Evolutionary conservation across 108 stramenopile species (phyloP).

Genomic region (Conticribra weissflogii): DNA sequence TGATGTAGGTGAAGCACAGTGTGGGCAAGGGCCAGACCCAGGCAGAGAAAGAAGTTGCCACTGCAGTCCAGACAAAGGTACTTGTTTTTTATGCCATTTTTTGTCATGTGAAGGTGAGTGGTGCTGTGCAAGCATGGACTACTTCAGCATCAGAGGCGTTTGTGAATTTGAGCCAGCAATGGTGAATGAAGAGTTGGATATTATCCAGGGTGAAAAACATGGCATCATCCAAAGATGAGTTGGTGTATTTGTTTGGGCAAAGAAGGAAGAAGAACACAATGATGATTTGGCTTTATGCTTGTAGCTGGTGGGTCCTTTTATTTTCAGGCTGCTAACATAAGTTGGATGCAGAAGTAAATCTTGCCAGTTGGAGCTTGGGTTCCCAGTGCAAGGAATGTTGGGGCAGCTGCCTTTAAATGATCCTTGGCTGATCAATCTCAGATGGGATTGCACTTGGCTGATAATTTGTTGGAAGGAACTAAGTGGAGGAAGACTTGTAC

Average conservation of each 20-base stretch:
- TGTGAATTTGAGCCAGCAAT: slow-evolving; percentile 38
- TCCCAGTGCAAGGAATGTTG: too few species aligned
- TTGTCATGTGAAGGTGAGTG: slow-evolving; percentile 49
- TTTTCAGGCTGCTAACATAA: not conserved
- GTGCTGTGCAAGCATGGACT: slow-evolving; percentile 27
- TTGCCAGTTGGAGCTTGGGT: too few species aligned
- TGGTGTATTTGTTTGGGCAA: slow-evolving; percentile 27
- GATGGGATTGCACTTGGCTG: slow-evolving; percentile 10
- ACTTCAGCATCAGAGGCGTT: slow-evolving; percentile 16
- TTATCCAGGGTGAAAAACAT: slow-evolving; percentile 38
- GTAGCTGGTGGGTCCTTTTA: not conserved
- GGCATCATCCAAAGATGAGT: slow-evolving; percentile 3
- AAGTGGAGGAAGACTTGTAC: too few species aligned
- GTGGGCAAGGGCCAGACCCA: slow-evolving; percentile 31
- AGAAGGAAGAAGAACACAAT: slow-evolving; percentile 52
- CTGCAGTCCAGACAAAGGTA: slow-evolving; percentile 43
- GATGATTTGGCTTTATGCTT: not conserved
- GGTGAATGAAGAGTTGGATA: slow-evolving; percentile 42
- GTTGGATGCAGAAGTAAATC: slow-evolving; percentile 19
- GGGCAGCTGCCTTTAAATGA: too few species aligned
- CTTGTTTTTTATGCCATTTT: slow-evolving; percentile 49
- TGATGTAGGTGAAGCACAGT: slow-evolving; percentile 28
- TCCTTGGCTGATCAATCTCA: too few species aligned
- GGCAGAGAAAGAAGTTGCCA: slow-evolving; percentile 48
- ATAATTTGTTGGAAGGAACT: too few species aligned